Evolutionary conservation across 176 grass and related monocot genomes (phyloP).

Genomic region (Phragmites australis): DNA sequence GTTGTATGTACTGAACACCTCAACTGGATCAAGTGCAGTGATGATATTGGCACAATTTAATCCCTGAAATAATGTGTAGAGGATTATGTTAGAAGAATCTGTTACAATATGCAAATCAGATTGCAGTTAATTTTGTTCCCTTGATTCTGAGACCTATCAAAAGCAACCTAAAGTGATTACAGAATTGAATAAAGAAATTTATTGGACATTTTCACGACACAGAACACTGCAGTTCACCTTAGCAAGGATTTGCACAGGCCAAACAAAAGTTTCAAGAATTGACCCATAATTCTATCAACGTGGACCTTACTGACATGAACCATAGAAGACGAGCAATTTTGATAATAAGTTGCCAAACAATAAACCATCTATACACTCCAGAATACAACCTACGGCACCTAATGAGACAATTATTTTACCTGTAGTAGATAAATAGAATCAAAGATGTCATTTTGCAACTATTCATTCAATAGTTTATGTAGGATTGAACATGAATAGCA

Average conservation of each 20-base stretch:
- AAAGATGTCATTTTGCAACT: not conserved
- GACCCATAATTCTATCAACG: not conserved
- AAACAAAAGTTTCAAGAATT: not conserved
- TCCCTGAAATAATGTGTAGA: constrained; percentile 36
- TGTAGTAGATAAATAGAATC: not conserved
- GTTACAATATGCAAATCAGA: not conserved
- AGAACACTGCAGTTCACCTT: constrained; percentile 14
- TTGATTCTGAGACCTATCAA: not conserved
- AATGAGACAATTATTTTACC: not conserved
- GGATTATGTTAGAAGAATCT: not conserved
- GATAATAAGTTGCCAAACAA: not conserved
- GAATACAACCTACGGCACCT: not conserved
- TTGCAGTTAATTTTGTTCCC: not conserved
- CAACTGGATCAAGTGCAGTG: not conserved
- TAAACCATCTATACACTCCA: not conserved
- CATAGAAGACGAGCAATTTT: not conserved
- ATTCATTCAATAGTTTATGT: not conserved
- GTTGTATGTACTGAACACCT: constrained; percentile 20
- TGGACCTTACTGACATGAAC: not conserved
- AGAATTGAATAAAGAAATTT: not conserved
- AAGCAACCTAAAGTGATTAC: not conserved
- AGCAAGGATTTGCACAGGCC: not conserved
- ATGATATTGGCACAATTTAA: constrained; percentile 4
- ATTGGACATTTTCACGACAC: not conserved
- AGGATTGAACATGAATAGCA: not conserved